Evolutionary conservation across 305 asterid species (phyloP), one percentile per base, ranked within the genome.

Genomic region (Solanum aculeatissimum): DNA sequence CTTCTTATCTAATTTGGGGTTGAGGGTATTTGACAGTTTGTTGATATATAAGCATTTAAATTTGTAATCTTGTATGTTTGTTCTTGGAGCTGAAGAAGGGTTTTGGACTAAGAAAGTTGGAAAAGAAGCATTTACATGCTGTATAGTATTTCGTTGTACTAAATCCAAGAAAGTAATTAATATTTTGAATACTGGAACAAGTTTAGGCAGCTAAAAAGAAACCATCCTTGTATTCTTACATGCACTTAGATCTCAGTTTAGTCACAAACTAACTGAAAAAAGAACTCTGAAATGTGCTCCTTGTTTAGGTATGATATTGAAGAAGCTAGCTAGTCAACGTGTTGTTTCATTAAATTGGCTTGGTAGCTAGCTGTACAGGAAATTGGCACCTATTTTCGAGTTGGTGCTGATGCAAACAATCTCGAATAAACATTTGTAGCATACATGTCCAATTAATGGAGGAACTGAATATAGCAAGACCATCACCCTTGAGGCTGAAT

Each of bases 401-500:
- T n/a, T 8, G 1, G 55, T 42, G 80, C 13, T n/a, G 80, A 29
- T 86, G 85, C 57, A 71, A 71, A 83, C 89, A 82, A 85, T 85
- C 78, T 87, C 85, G 85, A 85, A 23, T 77, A 23, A 84, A 69
- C 66, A 82, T 86, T 85, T 85, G 62, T 83, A 80, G 84, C 69
- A 47, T 85, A 84, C 58, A 71, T 84, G 80, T 86, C 77, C 86
- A 35, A 88, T 81, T 32, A 25, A 96, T 97, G 99, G 99, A 97
- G 82, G 99, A 95, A 60, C 89, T 89, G 82, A 92, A 91, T 87
- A 57, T 88, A 74, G 85, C 86, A 38, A 89, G 97, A 89, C 84
- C 86, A 9, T 95, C 97, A 1, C 92, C 97, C 4, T 89, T 93
- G 87, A 92, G 98, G 90, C 90, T 96, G 25, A 85, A 87, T 62